These are phyloP conservation scores for Musa acuminata DNA, from an alignment of 176 grass and related monocot species.

Conservation along the genomic window DNA sequence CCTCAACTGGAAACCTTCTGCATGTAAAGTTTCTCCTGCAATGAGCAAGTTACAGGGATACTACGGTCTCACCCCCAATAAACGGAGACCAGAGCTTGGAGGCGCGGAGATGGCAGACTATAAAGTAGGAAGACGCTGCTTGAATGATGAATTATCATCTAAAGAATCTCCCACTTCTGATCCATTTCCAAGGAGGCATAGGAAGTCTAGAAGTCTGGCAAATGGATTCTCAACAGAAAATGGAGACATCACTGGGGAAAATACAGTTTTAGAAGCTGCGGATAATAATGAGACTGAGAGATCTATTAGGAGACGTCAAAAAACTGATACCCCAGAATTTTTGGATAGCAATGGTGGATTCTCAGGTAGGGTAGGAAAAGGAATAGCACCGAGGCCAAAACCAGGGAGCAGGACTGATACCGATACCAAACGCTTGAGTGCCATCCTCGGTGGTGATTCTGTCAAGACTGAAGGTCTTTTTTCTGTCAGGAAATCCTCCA, in stretches of 20 bases:
- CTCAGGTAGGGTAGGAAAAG: conserved; percentile 20
- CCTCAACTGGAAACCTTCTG: conserved; percentile 43
- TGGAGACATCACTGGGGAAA: conserved; percentile 23
- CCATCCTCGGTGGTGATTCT: conserved; percentile 15
- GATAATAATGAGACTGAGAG: conserved; percentile 33
- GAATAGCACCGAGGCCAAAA: conserved; percentile 32
- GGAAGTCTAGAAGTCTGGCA: conserved; percentile 41
- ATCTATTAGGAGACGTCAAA: conserved; percentile 50
- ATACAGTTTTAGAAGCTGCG: not conserved
- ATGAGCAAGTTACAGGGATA: conserved; percentile 94
- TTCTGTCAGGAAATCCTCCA: conserved; percentile 58
- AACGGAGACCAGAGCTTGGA: conserved; percentile 17
- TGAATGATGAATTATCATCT: conserved; percentile 30
- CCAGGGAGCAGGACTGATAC: conserved; percentile 8
- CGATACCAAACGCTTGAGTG: conserved; percentile 27
- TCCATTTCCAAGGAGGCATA: conserved; percentile 35
- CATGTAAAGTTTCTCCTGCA: conserved; percentile 52
- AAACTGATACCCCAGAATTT: conserved; percentile 42
- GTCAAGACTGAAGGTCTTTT: conserved; percentile 27
- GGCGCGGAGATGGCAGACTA: conserved; percentile 37
- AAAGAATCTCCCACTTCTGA: conserved; percentile 40
- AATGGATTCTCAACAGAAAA: conserved; percentile 33
- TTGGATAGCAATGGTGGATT: conserved; percentile 6
- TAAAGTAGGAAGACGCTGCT: conserved; percentile 39
- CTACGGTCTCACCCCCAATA: conserved; percentile 66